Conservation (phyloP, 1,284 basidiomycete species). For the Papiliotrema fonsecae region DNA sequence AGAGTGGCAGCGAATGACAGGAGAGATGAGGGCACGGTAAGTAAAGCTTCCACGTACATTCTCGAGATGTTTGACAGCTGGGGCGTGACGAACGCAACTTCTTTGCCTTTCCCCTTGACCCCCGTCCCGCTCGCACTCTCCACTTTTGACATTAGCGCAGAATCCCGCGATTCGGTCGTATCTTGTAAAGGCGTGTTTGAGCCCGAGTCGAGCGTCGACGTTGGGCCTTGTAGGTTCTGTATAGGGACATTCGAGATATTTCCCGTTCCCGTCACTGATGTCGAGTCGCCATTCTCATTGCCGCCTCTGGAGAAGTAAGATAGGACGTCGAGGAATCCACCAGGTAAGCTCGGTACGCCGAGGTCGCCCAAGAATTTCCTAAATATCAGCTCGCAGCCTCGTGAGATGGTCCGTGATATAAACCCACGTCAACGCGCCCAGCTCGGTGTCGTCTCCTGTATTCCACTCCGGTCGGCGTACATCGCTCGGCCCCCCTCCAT, state of each 20-base stretch:
- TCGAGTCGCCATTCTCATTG: too few species aligned
- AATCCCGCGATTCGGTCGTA: background rate
- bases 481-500: conserved; percentile 4
- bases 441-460: conserved; percentile 23
- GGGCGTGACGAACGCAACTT: conserved; percentile 5
- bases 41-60: conserved; percentile 18
- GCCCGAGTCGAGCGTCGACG: background rate
- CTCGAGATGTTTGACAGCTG: conserved; percentile 23
- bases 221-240: background rate
- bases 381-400: background rate
- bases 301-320: conserved; percentile 19
- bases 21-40: too few species aligned
- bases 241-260: conserved; percentile 6
- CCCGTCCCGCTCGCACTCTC: background rate
- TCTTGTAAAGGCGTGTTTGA: background rate
- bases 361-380: conserved; percentile 46
- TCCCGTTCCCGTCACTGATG: too few species aligned
- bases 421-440: conserved; percentile 33
- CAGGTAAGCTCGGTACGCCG: conserved; percentile 41
- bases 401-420: background rate
- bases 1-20: too few species aligned
- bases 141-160: background rate
- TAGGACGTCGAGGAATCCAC: conserved; percentile 41
- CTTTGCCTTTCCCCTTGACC: conserved; percentile 25
- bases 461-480: conserved; percentile 5